Evolutionary conservation across 1,139 yeast genomes (phyloP), one percentile per base, ranked within the genome.

Genomic region (Petasospora rhodanensis): DNA sequence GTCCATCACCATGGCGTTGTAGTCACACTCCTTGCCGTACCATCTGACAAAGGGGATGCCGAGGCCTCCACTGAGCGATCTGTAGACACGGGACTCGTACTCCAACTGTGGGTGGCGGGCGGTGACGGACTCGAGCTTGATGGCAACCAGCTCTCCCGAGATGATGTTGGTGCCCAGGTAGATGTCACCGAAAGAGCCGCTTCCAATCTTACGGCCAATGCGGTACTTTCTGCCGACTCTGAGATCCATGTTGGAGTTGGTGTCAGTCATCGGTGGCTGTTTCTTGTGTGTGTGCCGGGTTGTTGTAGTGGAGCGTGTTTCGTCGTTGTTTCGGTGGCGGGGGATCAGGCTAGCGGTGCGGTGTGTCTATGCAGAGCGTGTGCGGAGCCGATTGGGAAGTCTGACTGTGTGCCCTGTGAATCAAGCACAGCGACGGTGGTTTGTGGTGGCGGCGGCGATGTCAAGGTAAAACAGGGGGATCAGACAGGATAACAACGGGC

Each of bases 31-130:
- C 2, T 94, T 83, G 24, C 98, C 98, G 59, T 79, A 91, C 96
- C 96, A 91, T 58, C 97, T 76, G 26, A 89, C 89, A 62, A 87
- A 89, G 4, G 98, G 97, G 39, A 91, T 89, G 26, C 98, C 98
- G 22, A 91, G 94, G 23, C 97, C 97, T 20, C 98, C 98, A 45
- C 95, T 83, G 37, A 91, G 67, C 6, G 95, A 91, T 59, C 84
- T 86, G 65, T 89, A 89, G 21, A 89, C 97, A 49, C 93, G 78
- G 10, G 96, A 95, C 62, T 91, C 98, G 56, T 91, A 91, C 55
- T 89, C 97, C 47, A 91, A 71, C 63, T 91, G 98, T 3, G 98
- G 98, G 56, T 91, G 97, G 55, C 87, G 83, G 2, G 97, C 96
- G 43, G 83, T 72, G 40, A 84, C 77, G 47, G 85, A 80, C 58